phyloP scores from a whole-genome alignment of 495 filamentous ascomycete species.

The Penicillium herquei region DNA sequence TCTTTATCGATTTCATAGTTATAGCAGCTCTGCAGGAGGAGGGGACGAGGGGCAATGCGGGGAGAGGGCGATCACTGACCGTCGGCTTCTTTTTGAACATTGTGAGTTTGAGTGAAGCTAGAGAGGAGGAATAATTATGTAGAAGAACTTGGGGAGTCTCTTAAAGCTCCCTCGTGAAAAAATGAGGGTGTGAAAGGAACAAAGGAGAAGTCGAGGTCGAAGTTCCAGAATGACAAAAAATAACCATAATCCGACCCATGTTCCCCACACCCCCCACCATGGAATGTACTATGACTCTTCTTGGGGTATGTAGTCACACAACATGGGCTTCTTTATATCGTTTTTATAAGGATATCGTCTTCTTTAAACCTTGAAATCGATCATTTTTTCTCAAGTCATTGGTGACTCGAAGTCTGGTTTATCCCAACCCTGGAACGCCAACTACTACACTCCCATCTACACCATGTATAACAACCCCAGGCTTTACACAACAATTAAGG shows the following conservation, averaged over 20 bases:
- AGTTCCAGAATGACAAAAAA: background rate
- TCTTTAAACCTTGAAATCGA: too few species aligned
- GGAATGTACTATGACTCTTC: too few species aligned
- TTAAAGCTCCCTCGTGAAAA: background rate
- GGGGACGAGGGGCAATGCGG: constrained; percentile 31
- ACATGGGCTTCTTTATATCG: too few species aligned
- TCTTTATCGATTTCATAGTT: background rate
- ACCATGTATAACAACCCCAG: too few species aligned
- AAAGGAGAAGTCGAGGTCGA: background rate
- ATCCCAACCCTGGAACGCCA: too few species aligned
- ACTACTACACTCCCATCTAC: too few species aligned
- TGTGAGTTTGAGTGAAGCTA: background rate
- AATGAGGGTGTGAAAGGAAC: background rate
- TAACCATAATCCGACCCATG: background rate
- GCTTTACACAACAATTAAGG: too few species aligned
- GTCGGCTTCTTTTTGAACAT: constrained; percentile 86
- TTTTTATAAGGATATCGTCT: too few species aligned
- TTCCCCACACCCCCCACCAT: background rate
- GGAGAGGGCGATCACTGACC: constrained; percentile 38
- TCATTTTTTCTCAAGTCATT: too few species aligned
- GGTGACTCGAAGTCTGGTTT: too few species aligned
- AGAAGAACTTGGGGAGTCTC: background rate
- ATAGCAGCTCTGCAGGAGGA: background rate
- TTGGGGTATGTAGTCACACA: too few species aligned
- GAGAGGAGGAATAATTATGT: background rate